phyloP scores from a whole-genome alignment of 2,329 filamentous ascomycete genomes.

The Pseudogymnoascus sp. region DNA sequence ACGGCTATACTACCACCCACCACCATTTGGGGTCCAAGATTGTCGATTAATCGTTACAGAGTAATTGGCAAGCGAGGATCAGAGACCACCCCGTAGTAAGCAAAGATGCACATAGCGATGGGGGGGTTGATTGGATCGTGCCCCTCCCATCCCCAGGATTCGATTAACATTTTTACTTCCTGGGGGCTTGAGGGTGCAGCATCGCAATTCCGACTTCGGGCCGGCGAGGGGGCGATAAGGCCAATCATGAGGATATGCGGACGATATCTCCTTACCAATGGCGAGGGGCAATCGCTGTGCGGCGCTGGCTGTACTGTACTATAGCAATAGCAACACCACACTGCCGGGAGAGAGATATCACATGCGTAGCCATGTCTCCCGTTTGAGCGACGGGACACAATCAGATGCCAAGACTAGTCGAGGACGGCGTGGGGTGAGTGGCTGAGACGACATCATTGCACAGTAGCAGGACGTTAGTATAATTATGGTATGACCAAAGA shows the following conservation, averaged over 20 bases:
- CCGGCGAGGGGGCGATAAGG: neutral
- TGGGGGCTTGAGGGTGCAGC: neutral
- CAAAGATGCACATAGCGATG: neutral
- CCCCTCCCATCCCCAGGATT: neutral
- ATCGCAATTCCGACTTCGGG: slow-evolving; percentile 4
- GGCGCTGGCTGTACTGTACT: neutral
- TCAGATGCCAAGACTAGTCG: neutral
- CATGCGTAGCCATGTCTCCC: neutral
- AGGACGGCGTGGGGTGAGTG: neutral
- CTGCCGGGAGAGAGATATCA: neutral
- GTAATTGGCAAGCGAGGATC: neutral
- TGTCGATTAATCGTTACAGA: neutral
- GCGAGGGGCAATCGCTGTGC: neutral
- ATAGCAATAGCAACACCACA: neutral
- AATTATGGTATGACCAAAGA: neutral
- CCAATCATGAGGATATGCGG: neutral
- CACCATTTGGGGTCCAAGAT: neutral
- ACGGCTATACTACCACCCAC: neutral
- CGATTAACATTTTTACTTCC: neutral
- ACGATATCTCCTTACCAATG: neutral
- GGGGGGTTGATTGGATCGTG: neutral
- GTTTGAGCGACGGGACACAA: neutral
- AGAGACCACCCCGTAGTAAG: neutral
- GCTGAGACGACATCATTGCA: slow-evolving; percentile 1
- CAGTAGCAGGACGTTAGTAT: neutral